Evolutionary conservation across 2,329 filamentous ascomycete species (phyloP).

Genomic region (Fusarium cyanostomum): DNA sequence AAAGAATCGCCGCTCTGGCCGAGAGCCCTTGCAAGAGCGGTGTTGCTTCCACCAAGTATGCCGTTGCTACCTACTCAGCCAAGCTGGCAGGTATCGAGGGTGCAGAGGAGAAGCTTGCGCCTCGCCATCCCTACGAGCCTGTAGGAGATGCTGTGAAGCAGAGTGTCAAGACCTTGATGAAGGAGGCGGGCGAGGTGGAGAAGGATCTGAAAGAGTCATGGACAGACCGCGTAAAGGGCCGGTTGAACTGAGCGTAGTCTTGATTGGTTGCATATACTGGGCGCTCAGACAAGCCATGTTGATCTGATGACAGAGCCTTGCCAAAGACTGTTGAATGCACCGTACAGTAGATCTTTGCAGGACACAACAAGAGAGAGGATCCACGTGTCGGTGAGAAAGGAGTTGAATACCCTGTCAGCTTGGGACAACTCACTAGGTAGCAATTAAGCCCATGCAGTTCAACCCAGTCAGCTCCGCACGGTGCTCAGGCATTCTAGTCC

Average conservation of each 20-base stretch:
- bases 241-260: slow-evolving; percentile 14
- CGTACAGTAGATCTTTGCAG: background rate
- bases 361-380: background rate
- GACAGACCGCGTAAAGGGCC: slow-evolving; percentile 27
- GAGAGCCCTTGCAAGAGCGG: slow-evolving; percentile 73
- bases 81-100: slow-evolving; percentile 66
- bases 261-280: background rate
- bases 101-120: slow-evolving; percentile 66
- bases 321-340: background rate
- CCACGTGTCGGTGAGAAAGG: slow-evolving; percentile 1
- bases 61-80: slow-evolving; percentile 68
- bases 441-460: background rate
- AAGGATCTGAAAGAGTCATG: slow-evolving; percentile 25
- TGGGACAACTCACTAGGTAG: background rate
- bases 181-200: slow-evolving; percentile 57
- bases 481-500: background rate
- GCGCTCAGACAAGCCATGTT: background rate
- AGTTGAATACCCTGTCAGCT: background rate
- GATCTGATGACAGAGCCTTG: background rate
- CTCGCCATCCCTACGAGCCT: slow-evolving; percentile 69
- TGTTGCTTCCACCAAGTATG: slow-evolving; percentile 75
- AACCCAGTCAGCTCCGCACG: background rate
- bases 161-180: slow-evolving; percentile 46
- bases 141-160: slow-evolving; percentile 56
- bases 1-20: slow-evolving; percentile 69